Evolutionary conservation across 305 asterid species (phyloP).

Genomic region (Fraxinus paxiana): DNA sequence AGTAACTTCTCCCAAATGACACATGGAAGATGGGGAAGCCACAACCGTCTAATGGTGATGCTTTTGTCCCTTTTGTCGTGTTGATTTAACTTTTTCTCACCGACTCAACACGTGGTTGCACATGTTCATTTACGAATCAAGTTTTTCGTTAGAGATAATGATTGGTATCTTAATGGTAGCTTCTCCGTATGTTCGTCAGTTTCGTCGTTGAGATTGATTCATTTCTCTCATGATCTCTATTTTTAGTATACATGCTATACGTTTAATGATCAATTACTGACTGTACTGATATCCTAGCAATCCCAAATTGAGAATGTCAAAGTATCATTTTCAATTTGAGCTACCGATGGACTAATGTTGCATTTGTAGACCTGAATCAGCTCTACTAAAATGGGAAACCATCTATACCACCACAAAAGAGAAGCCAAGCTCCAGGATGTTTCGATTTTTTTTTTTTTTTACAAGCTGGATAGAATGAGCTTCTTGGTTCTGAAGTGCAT

Average conservation of each 20-base stretch:
- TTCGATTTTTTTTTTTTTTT: neutral
- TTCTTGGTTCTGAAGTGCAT: neutral
- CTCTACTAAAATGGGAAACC: neutral
- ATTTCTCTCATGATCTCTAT: neutral
- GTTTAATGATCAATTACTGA: neutral
- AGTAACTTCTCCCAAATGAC: slow-evolving; percentile 9
- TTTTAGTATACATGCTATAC: neutral
- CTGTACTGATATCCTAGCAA: neutral
- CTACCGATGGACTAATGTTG: neutral
- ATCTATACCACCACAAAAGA: neutral
- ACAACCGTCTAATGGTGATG: slow-evolving; percentile 1
- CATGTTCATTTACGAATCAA: neutral
- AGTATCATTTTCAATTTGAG: neutral
- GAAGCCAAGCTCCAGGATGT: neutral
- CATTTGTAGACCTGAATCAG: neutral
- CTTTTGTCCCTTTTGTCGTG: neutral
- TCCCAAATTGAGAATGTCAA: neutral
- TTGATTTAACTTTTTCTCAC: neutral
- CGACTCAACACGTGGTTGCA: neutral
- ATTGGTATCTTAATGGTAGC: neutral
- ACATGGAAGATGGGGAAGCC: neutral
- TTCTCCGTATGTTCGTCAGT: neutral
- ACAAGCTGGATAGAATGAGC: slow-evolving; percentile 12
- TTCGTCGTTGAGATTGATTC: neutral
- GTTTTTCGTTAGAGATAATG: neutral